phyloP scores from a whole-genome alignment of 2,329 filamentous ascomycete species.

The Aurifilum marmelostoma region DNA sequence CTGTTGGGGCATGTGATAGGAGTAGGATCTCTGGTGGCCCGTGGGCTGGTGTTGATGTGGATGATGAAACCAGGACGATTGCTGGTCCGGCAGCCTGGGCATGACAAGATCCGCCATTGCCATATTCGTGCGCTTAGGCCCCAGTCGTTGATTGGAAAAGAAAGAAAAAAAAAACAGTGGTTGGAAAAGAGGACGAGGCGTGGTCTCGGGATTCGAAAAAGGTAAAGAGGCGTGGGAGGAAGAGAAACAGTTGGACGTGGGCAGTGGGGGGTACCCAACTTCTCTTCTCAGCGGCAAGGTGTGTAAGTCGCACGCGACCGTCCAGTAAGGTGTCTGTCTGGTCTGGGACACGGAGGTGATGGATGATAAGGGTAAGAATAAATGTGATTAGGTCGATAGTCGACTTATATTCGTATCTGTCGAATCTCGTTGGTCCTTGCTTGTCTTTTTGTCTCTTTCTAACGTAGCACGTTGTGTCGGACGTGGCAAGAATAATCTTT shows the following conservation, averaged over 20 bases:
- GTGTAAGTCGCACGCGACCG: slow-evolving; percentile 3
- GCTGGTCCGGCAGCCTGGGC: slow-evolving; percentile 44
- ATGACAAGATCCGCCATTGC: slow-evolving; percentile 50
- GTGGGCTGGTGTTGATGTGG: slow-evolving; percentile 20
- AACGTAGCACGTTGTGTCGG: slow-evolving; percentile 23
- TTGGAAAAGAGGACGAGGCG: neutral
- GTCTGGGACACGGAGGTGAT: neutral
- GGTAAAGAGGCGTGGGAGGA: slow-evolving; percentile 15
- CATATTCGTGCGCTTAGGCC: slow-evolving; percentile 36
- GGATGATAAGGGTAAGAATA: neutral
- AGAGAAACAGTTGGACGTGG: slow-evolving; percentile 10
- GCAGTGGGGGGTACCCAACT: slow-evolving; percentile 13
- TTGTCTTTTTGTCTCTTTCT: neutral
- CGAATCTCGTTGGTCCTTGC: neutral
- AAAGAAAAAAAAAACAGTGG: no score
- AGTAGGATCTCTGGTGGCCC: slow-evolving; percentile 36
- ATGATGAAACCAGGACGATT: slow-evolving; percentile 31
- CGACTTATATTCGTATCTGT: neutral
- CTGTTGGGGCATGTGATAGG: slow-evolving; percentile 30
- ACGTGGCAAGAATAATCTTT: slow-evolving; percentile 18
- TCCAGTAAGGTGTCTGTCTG: neutral
- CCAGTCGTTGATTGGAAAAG: slow-evolving; percentile 13
- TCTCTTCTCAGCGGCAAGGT: neutral
- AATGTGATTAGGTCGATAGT: neutral
- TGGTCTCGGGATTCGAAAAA: slow-evolving; percentile 20